Evolutionary conservation across 768 basidiomycete species (phyloP), one percentile per base, ranked within the genome.

Genomic region (Hygrocybe punicea): DNA sequence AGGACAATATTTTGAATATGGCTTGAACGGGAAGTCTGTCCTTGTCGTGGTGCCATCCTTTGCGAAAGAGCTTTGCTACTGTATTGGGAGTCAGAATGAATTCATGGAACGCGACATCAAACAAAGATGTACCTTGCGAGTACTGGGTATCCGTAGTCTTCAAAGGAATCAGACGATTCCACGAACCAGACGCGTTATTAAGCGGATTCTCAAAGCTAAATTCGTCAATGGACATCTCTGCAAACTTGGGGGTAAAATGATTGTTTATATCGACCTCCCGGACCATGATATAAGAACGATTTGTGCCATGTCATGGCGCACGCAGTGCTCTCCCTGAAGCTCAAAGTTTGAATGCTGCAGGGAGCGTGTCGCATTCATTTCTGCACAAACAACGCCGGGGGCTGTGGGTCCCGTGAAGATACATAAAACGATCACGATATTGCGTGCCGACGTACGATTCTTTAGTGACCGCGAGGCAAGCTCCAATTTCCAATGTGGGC

Each of bases 41-140:
- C 64, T 84, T 85, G 58, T 81, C 73, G 1, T 77, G 73, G 65
- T 85, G 84, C 84, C 84, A 85, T 34, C 79, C 81, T 60, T 78
- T 78, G 51, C 68, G 60, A 58, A 85, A 84, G 37, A 76, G 69
- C 24, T 71, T 74, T 60, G 79, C 76, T 14, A 84, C 84, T 85
- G 51, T 6, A 55, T 21, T 21, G 16, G 2, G 16, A 6, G 40
- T 47, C 49, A 49, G n/a, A 56, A 54, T 21, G 40, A 23, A 17
- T 51, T 36, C 33, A 37, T 45, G 40, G 39, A 53, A 37, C 40
- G 16, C 7, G 4, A 16, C 54, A 47, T 3, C 25, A 34, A 47
- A 35, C 42, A n/a, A 50, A 58, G 36, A 62, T 77, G 59, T 57
- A 84, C 83, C 70, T 58, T 72, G 69, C n/a, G 64, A 52, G 59